phyloP scores from a whole-genome alignment of 2,329 filamentous ascomycete species.

The Tolypocladium paradoxum region DNA sequence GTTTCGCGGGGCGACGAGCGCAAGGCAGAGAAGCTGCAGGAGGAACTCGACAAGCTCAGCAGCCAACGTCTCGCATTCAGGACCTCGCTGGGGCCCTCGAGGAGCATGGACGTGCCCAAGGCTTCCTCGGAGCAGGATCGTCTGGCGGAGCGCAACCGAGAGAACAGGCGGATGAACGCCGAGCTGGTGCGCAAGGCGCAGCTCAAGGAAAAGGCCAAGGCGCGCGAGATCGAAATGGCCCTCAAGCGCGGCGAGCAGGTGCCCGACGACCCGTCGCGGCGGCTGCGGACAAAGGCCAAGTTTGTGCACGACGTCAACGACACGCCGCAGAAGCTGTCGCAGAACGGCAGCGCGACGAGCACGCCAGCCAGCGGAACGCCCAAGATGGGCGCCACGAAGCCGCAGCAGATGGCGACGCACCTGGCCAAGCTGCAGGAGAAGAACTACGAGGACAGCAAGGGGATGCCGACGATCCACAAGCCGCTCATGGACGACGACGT shows the following conservation, averaged over 20 bases:
- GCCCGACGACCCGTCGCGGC: slow-evolving; percentile 47
- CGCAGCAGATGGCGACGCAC: slow-evolving; percentile 33
- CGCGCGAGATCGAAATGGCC: slow-evolving; percentile 49
- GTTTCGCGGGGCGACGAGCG: slow-evolving; percentile 52
- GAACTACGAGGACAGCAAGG: slow-evolving; percentile 45
- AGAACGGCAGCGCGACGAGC: slow-evolving; percentile 35
- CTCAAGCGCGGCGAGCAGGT: slow-evolving; percentile 53
- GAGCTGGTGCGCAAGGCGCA: slow-evolving; percentile 87
- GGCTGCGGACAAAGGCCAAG: slow-evolving; percentile 56
- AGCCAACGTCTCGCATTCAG: slow-evolving; percentile 64
- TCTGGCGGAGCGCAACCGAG: slow-evolving; percentile 70
- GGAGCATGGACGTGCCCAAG: slow-evolving; percentile 37
- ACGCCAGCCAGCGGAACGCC: slow-evolving; percentile 45
- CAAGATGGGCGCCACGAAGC: slow-evolving; percentile 31
- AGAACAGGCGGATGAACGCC: slow-evolving; percentile 75
- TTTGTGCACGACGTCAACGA: slow-evolving; percentile 55
- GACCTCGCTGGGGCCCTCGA: slow-evolving; percentile 46
- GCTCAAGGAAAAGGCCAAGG: slow-evolving; percentile 62
- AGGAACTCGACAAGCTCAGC: slow-evolving; percentile 51
- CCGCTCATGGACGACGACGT: slow-evolving; percentile 85
- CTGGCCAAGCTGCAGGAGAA: slow-evolving; percentile 42
- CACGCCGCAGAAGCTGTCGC: slow-evolving; percentile 31
- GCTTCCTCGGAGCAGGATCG: slow-evolving; percentile 64
- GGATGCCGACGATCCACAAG: slow-evolving; percentile 60
- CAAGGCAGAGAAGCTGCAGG: slow-evolving; percentile 41